phyloP scores from a whole-genome alignment of 371 early-diverging fungal genomes.

The Mucor saturninus region DNA sequence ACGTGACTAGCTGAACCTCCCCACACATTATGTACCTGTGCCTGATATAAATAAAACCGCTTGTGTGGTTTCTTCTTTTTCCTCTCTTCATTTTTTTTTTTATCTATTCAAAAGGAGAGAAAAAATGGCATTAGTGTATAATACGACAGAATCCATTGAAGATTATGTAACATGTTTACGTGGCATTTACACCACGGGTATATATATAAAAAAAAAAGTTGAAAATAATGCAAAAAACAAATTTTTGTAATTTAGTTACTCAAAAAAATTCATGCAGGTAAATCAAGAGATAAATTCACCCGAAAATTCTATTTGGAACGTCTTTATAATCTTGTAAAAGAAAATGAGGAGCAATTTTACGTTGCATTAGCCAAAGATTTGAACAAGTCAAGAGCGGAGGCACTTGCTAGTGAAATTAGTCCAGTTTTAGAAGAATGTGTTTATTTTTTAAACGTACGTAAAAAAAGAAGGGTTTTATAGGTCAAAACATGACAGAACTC shows the following conservation, averaged over 20 bases:
- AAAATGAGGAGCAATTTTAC: constrained; percentile 65
- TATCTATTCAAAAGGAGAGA: neutral
- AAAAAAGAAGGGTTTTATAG: constrained; percentile 48
- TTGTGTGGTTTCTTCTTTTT: neutral
- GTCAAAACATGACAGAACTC: neutral
- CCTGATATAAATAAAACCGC: neutral
- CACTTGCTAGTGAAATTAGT: constrained; percentile 67
- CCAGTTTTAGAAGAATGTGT: constrained; percentile 59
- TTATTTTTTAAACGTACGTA: constrained; percentile 45
- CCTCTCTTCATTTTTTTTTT: neutral
- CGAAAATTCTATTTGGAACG: constrained; percentile 33
- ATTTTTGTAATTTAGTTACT: no score
- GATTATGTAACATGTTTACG: constrained; percentile 18
- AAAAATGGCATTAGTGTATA: constrained; percentile 17
- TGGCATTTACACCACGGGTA: constrained; percentile 15
- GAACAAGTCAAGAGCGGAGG: constrained; percentile 61
- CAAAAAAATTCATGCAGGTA: neutral
- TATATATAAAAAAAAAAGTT: no score
- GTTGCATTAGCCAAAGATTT: constrained; percentile 73
- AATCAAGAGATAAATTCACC: constrained; percentile 19
- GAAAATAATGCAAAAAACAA: no score
- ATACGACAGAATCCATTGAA: constrained; percentile 14
- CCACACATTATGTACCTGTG: neutral
- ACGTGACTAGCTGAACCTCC: no score
- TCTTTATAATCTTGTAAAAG: constrained; percentile 65